phyloP scores from a whole-genome alignment of 768 basidiomycete species.

The Hericium coralloides region DNA sequence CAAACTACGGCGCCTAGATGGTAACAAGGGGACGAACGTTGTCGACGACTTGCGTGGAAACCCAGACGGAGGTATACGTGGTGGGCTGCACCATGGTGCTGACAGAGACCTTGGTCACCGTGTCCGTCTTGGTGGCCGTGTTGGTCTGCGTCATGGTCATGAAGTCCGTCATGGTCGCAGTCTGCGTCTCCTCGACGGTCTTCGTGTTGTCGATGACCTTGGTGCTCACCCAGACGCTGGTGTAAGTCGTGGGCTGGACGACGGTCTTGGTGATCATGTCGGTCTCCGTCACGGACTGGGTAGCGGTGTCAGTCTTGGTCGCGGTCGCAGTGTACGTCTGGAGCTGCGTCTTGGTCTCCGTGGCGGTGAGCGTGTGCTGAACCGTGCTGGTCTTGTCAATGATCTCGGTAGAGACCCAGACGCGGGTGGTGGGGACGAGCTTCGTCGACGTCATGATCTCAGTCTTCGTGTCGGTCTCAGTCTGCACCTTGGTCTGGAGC shows the following conservation, averaged over 20 bases:
- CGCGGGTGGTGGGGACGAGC: conserved; percentile 52
- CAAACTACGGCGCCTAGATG: neutral
- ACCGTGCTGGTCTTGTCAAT: conserved; percentile 53
- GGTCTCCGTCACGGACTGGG: conserved; percentile 41
- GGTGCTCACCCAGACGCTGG: conserved; percentile 46
- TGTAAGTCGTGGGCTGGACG: conserved; percentile 50
- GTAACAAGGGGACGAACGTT: conserved; percentile 30
- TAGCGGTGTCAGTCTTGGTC: conserved; percentile 26
- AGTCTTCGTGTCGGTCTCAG: conserved; percentile 11
- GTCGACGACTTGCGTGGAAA: conserved; percentile 49
- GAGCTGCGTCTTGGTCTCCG: conserved; percentile 48
- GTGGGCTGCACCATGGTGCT: conserved; percentile 47
- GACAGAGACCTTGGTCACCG: conserved; percentile 36
- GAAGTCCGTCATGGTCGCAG: conserved; percentile 27
- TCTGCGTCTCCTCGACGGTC: conserved; percentile 40
- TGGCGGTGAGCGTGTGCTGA: conserved; percentile 19
- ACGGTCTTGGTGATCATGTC: conserved; percentile 47
- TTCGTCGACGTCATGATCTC: conserved; percentile 36
- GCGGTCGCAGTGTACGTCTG: conserved; percentile 41
- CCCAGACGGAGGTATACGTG: conserved; percentile 44
- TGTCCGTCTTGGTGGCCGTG: conserved; percentile 47
- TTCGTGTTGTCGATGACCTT: conserved; percentile 51
- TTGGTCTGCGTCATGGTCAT: conserved; percentile 31
- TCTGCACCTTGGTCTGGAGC: conserved; percentile 14
- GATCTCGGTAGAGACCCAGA: conserved; percentile 46